Conservation (phyloP, 2,329 filamentous ascomycete species). For the Dendrostoma leiphaemia region DNA sequence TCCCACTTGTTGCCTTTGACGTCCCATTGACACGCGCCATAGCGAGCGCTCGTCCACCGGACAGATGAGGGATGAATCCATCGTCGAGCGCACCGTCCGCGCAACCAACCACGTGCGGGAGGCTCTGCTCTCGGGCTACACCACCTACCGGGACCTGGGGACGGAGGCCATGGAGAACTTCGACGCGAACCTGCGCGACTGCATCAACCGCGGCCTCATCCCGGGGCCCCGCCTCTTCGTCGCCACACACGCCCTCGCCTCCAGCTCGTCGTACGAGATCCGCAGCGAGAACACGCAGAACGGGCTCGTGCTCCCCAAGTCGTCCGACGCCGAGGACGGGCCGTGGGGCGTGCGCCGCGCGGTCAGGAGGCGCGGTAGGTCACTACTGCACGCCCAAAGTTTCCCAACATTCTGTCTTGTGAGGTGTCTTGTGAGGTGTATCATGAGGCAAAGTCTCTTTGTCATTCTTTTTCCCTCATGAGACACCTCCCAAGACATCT, state of each 20-base stretch:
- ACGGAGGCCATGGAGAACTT: constrained; percentile 49
- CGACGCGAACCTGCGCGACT: constrained; percentile 51
- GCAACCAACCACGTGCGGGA: constrained; percentile 50
- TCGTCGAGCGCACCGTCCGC: constrained; percentile 55
- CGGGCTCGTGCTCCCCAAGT: constrained; percentile 32
- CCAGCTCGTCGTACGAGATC: constrained; percentile 47
- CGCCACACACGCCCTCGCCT: constrained; percentile 49
- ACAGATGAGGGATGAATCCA: constrained; percentile 57
- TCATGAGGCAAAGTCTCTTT: too few relatives aligned
- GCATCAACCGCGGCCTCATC: constrained; percentile 51
- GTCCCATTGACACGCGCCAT: too few relatives aligned
- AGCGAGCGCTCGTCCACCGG: constrained; percentile 38
- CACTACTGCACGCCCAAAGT: too few relatives aligned
- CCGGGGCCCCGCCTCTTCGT: constrained; percentile 56
- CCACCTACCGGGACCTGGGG: constrained; percentile 56
- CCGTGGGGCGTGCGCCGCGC: constrained; percentile 42
- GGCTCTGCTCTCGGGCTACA: constrained; percentile 56
- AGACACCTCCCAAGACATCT: too few relatives aligned
- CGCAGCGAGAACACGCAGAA: constrained; percentile 43
- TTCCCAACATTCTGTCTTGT: too few relatives aligned
- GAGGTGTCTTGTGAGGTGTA: too few relatives aligned
- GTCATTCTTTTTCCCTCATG: too few relatives aligned
- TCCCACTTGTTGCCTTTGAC: constrained; percentile 7
- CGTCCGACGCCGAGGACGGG: constrained; percentile 47
- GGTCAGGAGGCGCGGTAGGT: constrained; percentile 42